Percentiles rank a stretch among this genome's conserved stretches.
Conservation (phyloP, 352 stramenopile species). For the Phytophthora megakarya region DNA sequence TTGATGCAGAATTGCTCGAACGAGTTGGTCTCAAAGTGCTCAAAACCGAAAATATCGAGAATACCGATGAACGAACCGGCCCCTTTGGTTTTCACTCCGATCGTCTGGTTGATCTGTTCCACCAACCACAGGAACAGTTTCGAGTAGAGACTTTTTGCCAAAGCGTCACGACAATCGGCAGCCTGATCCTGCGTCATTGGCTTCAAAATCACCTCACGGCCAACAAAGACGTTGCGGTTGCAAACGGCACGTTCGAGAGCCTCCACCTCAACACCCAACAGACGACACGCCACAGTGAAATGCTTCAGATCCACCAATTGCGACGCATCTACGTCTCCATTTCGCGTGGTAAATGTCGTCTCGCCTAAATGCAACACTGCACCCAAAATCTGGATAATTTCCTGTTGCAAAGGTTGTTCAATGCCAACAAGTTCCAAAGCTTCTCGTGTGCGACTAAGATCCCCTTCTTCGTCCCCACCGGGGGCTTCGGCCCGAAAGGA, state of each 20-base stretch:
- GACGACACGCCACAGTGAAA: conserved; percentile 59
- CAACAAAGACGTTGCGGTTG: conserved; percentile 84
- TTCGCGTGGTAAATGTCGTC: conserved; percentile 76
- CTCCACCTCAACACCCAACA: conserved; percentile 61
- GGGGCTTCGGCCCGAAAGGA: conserved; percentile 39
- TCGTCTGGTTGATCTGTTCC: conserved; percentile 92
- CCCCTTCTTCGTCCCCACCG: conserved; percentile 58
- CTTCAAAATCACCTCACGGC: conserved; percentile 79
- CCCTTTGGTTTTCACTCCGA: conserved; percentile 63
- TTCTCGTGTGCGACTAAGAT: conserved; percentile 74
- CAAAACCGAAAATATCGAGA: conserved; percentile 94
- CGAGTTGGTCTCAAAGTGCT: conserved; percentile 91
- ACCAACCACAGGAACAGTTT: conserved; percentile 97
- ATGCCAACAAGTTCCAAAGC: conserved; percentile 92
- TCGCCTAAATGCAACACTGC: conserved; percentile 94
- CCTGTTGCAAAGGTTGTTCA: conserved; percentile 71
- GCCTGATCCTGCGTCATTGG: conserved; percentile 87
- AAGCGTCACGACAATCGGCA: conserved; percentile 89
- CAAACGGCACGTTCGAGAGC: conserved; percentile 73
- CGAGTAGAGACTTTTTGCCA: conserved; percentile 95
- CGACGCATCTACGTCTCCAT: conserved; percentile 82
- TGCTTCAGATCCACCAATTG: conserved; percentile 60
- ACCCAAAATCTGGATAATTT: conserved; percentile 90
- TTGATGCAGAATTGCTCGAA: conserved; percentile 95
- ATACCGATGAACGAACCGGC: conserved; percentile 89